Conservation (phyloP, 2,329 filamentous ascomycete species). For the Curvularia eragrostidis region DNA sequence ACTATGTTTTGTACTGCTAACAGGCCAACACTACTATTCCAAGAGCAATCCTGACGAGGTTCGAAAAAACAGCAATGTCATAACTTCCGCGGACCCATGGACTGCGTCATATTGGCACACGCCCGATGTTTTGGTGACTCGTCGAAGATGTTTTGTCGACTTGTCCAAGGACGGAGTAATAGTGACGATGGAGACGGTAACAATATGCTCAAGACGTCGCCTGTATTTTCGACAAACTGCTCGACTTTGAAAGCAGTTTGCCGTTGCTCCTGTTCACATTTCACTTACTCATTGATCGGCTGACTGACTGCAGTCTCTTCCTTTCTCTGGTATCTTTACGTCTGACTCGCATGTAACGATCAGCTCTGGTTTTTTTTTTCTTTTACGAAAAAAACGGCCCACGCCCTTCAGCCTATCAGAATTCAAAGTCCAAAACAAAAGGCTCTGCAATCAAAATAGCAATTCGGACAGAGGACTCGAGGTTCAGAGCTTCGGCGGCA, state of each 20-base stretch:
- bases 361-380: not conserved
- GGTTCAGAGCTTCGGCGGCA: not conserved
- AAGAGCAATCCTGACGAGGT: not conserved
- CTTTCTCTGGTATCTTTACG: not conserved
- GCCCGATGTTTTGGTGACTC: conserved; percentile 4
- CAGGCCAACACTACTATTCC: not conserved
- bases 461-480: not conserved
- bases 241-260: not conserved
- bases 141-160: conserved; percentile 5
- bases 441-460: not conserved
- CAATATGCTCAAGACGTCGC: not conserved
- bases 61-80: not conserved
- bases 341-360: not conserved
- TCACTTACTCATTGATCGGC: not conserved
- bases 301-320: not conserved
- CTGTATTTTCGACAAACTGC: not conserved
- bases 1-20: not conserved
- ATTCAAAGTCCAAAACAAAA: not conserved
- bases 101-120: conserved; percentile 11
- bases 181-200: not conserved
- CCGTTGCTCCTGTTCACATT: not conserved
- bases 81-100: conserved; percentile 3
- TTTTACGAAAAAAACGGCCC: not conserved
- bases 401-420: not conserved
- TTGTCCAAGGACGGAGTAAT: not conserved